Conservation (phyloP, 148 eudicot species). For the Camellia lanceoleosa region DNA sequence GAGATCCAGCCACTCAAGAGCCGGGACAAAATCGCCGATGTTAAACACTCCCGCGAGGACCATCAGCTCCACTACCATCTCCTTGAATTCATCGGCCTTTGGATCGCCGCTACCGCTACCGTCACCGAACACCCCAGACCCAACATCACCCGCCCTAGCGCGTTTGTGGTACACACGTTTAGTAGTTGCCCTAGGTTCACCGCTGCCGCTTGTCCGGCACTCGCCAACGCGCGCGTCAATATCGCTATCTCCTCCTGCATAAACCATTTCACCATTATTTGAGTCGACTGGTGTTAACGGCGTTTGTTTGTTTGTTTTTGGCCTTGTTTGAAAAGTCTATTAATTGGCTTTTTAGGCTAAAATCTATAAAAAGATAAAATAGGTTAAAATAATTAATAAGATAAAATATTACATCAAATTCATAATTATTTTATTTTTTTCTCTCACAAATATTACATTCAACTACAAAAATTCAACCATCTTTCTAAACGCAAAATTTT, state of each 20-base stretch:
- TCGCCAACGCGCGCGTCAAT: slow-evolving; percentile 46
- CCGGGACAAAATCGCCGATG: slow-evolving; percentile 74
- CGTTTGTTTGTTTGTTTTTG: too few relatives aligned
- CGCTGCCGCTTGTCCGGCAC: slow-evolving; percentile 29
- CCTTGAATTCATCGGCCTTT: slow-evolving; percentile 84
- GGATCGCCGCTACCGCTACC: slow-evolving; percentile 37
- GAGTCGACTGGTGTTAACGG: too few relatives aligned
- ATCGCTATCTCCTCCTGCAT: slow-evolving; percentile 68
- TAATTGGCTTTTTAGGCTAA: too few relatives aligned
- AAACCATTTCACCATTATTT: too few relatives aligned
- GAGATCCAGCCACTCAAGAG: slow-evolving; percentile 65
- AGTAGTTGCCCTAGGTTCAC: slow-evolving; percentile 69
- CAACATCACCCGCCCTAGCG: slow-evolving; percentile 64
- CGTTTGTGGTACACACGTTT: slow-evolving; percentile 82
- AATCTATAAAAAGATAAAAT: too few relatives aligned
- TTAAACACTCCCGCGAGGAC: slow-evolving; percentile 74
- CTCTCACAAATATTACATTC: too few relatives aligned
- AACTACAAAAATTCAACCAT: too few relatives aligned
- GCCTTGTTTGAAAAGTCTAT: too few relatives aligned
- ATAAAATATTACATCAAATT: too few relatives aligned
- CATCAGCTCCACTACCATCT: slow-evolving; percentile 89
- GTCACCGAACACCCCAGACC: slow-evolving; percentile 67
- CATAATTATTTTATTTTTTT: too few relatives aligned
- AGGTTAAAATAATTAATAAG: too few relatives aligned
- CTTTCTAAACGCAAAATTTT: too few relatives aligned